phyloP scores from a whole-genome alignment of 306 rosid species.

The Prosopis cineraria region DNA sequence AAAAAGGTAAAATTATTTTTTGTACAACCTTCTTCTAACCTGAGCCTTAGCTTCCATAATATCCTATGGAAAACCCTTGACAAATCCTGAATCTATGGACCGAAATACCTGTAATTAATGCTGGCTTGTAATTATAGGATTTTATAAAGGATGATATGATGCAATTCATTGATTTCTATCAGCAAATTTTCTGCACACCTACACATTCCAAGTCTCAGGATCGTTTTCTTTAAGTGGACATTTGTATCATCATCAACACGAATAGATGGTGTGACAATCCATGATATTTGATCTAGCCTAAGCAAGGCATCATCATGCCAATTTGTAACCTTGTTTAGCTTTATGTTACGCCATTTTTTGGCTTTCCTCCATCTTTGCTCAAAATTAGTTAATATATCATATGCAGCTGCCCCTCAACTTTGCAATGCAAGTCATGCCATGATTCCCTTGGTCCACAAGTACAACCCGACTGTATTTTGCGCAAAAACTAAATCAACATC shows the following conservation, averaged over 20 bases:
- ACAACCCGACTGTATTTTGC: slow-evolving; percentile 39
- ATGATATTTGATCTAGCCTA: slow-evolving; percentile 64
- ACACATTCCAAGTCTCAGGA: slow-evolving; percentile 70
- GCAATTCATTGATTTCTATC: slow-evolving; percentile 21
- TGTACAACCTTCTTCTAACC: slow-evolving; percentile 49
- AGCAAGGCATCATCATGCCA: slow-evolving; percentile 74
- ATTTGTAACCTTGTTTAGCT: slow-evolving; percentile 58
- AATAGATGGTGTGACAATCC: slow-evolving; percentile 59
- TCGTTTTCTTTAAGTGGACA: slow-evolving; percentile 53
- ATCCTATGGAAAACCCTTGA: slow-evolving; percentile 78
- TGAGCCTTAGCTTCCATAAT: slow-evolving; percentile 57
- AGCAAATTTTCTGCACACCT: slow-evolving; percentile 48
- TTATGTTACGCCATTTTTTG: slow-evolving; percentile 64
- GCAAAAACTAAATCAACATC: slow-evolving; percentile 10
- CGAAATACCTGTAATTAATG: slow-evolving; percentile 68
- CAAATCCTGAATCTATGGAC: slow-evolving; percentile 85
- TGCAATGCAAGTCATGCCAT: slow-evolving; percentile 67
- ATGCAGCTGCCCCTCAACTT: slow-evolving; percentile 85
- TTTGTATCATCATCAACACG: slow-evolving; percentile 41
- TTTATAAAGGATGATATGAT: slow-evolving; percentile 4
- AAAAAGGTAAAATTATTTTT: not conserved
- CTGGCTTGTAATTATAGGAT: slow-evolving; percentile 25
- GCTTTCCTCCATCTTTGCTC: slow-evolving; percentile 84
- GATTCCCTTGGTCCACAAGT: slow-evolving; percentile 64
- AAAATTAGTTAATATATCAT: slow-evolving; percentile 67